Percentiles rank a stretch among this genome's conserved stretches.
These are phyloP conservation scores for Furcasterigmium furcatum DNA, from an alignment of 2,329 filamentous ascomycete genomes.

Conservation along the genomic window DNA sequence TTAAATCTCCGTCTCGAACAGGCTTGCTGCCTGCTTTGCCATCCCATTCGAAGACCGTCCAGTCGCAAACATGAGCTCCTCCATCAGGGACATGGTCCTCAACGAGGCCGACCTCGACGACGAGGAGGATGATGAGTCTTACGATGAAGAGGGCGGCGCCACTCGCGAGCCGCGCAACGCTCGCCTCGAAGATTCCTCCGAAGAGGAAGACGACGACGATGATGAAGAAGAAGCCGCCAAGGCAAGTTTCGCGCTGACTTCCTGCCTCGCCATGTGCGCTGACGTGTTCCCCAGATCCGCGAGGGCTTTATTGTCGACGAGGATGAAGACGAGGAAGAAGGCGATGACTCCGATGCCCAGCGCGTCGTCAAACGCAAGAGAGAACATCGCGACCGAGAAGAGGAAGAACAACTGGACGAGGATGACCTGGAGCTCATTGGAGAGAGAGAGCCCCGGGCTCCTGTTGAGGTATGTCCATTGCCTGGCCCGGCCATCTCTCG, in stretches of 20 bases:
- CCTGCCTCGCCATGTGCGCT: slow-evolving; percentile 12
- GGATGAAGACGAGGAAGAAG: slow-evolving; percentile 73
- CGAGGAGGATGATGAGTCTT: slow-evolving; percentile 81
- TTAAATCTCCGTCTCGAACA: too few species aligned
- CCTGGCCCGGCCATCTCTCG: not conserved
- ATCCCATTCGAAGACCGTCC: not conserved
- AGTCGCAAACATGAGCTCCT: slow-evolving; percentile 52
- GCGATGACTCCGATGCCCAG: slow-evolving; percentile 51
- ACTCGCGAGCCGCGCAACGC: slow-evolving; percentile 38
- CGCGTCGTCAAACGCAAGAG: slow-evolving; percentile 71
- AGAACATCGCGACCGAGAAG: slow-evolving; percentile 70
- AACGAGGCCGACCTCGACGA: slow-evolving; percentile 82
- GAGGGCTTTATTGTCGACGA: slow-evolving; percentile 97
- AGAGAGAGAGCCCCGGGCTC: slow-evolving; percentile 66
- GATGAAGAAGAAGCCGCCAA: slow-evolving; percentile 80
- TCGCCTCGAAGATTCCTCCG: slow-evolving; percentile 77
- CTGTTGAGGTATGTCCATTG: slow-evolving; percentile 62
- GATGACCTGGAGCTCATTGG: slow-evolving; percentile 96
- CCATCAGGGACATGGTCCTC: slow-evolving; percentile 75
- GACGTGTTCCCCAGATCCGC: slow-evolving; percentile 57
- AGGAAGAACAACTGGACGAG: slow-evolving; percentile 88
- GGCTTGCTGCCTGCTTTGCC: not conserved
- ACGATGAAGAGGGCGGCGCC: slow-evolving; percentile 72
- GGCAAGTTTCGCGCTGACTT: slow-evolving; percentile 41
- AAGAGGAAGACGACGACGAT: slow-evolving; percentile 90